Evolutionary conservation across 208 protist species (phyloP).

Genomic region (Wallacemonas sp.): DNA sequence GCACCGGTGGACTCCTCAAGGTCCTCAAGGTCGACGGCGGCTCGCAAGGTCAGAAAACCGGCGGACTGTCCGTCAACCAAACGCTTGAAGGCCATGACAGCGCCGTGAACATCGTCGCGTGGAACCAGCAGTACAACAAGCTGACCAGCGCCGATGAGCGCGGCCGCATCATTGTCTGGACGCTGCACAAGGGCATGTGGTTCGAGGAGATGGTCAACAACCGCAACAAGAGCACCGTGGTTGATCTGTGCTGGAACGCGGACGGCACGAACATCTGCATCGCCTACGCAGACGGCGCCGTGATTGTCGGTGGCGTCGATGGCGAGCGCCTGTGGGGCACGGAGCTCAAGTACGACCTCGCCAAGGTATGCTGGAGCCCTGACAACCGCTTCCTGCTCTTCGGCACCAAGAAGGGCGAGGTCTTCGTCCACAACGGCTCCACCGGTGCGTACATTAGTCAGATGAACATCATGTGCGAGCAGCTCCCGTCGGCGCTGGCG

Average conservation of each 20-base stretch:
- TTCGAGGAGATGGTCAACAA: conserved; percentile 99
- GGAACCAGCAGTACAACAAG: conserved; percentile 96
- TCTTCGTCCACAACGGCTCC: conserved; percentile 89
- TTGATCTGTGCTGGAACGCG: conserved; percentile 93
- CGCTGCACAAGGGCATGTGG: conserved; percentile 96
- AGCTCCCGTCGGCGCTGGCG: conserved; percentile 32
- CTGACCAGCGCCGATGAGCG: conserved; percentile 94
- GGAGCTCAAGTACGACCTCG: conserved; percentile 87
- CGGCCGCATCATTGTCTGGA: conserved; percentile 97
- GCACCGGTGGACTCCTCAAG: conserved; percentile 95
- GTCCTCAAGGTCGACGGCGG: conserved; percentile 93
- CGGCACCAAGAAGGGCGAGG: conserved; percentile 83
- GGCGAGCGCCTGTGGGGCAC: conserved; percentile 96
- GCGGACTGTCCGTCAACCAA: conserved; percentile 95
- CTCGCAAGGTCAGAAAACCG: conserved; percentile 62
- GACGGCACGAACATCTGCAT: conserved; percentile 97
- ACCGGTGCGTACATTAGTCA: conserved; percentile 79
- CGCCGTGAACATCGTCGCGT: conserved; percentile 83
- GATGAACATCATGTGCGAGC: conserved; percentile 64
- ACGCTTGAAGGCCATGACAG: conserved; percentile 94
- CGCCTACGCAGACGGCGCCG: conserved; percentile 95
- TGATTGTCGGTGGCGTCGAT: conserved; percentile 96
- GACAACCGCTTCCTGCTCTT: conserved; percentile 93
- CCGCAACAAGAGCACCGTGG: conserved; percentile 93
- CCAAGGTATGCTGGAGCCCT: conserved; percentile 94